Conservation (phyloP, 176 grass and related monocot genomes). For the Aegilops longissima region DNA sequence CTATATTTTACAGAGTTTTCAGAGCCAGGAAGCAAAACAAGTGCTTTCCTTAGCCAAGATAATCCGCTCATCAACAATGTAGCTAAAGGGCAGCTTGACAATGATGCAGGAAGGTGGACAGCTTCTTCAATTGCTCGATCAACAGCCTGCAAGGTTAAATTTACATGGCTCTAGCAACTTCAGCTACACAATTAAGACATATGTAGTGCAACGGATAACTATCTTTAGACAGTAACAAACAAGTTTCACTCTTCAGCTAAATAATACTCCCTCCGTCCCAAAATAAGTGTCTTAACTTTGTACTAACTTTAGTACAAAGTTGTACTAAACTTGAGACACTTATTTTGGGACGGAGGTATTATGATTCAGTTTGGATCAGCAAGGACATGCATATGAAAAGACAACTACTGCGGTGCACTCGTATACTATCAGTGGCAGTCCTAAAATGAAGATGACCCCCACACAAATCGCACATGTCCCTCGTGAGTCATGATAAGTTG, state of each 20-base stretch:
- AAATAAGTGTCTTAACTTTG: too few species aligned
- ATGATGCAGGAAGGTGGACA: constrained; percentile 39
- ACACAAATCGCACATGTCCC: background rate
- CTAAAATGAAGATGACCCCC: background rate
- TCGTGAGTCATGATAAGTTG: background rate
- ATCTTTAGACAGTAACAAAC: constrained; percentile 6
- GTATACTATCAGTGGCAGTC: background rate
- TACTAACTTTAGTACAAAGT: too few species aligned
- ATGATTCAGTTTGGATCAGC: constrained; percentile 8
- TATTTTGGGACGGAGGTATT: too few species aligned
- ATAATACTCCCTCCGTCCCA: background rate
- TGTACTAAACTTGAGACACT: too few species aligned
- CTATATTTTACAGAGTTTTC: constrained; percentile 51
- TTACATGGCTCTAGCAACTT: constrained; percentile 18
- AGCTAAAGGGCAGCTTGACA: constrained; percentile 40
- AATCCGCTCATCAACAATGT: constrained; percentile 48
- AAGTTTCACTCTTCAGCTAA: constrained; percentile 3
- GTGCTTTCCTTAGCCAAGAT: constrained; percentile 70
- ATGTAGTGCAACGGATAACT: background rate
- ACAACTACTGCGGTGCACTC: background rate
- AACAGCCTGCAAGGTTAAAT: constrained; percentile 65
- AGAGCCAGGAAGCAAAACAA: constrained; percentile 50
- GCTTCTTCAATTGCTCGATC: constrained; percentile 68
- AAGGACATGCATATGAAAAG: background rate
- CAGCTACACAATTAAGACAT: background rate